These are phyloP conservation scores for Mangifera indica DNA, from an alignment of 345 rosid species.

Conservation along the genomic window DNA sequence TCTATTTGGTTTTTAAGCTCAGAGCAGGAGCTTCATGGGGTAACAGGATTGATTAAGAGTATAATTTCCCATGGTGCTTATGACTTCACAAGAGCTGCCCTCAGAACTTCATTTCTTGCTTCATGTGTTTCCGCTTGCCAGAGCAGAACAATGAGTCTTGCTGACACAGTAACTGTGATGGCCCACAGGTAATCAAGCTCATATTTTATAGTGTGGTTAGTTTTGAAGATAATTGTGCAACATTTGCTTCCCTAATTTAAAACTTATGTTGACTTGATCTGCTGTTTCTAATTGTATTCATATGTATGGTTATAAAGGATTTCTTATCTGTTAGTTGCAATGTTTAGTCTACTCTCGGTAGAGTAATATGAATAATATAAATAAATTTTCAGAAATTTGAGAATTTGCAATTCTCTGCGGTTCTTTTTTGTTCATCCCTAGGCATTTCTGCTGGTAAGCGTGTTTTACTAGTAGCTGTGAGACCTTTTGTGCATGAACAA, in stretches of 20 bases:
- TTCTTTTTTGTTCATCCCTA: not conserved
- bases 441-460: not conserved
- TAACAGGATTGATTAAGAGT: constrained; percentile 67
- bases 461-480: not conserved
- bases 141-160: constrained; percentile 73
- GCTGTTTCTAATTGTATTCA: not conserved
- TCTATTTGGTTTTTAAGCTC: constrained; percentile 91
- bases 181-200: constrained; percentile 65
- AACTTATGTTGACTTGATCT: not conserved
- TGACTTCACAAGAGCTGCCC: constrained; percentile 94
- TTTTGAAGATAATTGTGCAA: not conserved
- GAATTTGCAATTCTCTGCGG: not conserved
- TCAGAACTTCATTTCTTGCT: constrained; percentile 93
- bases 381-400: not conserved
- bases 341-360: not conserved
- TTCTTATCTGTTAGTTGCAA: not conserved
- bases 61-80: constrained; percentile 80
- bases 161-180: constrained; percentile 89
- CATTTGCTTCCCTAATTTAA: not conserved
- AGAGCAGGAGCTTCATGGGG: constrained; percentile 59
- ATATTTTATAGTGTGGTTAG: constrained; percentile 7
- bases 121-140: constrained; percentile 96
- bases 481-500: not conserved
- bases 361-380: not conserved
- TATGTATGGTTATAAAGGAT: not conserved